phyloP scores from a whole-genome alignment of 2,329 filamentous ascomycete genomes.

The Xylaria sp. region DNA sequence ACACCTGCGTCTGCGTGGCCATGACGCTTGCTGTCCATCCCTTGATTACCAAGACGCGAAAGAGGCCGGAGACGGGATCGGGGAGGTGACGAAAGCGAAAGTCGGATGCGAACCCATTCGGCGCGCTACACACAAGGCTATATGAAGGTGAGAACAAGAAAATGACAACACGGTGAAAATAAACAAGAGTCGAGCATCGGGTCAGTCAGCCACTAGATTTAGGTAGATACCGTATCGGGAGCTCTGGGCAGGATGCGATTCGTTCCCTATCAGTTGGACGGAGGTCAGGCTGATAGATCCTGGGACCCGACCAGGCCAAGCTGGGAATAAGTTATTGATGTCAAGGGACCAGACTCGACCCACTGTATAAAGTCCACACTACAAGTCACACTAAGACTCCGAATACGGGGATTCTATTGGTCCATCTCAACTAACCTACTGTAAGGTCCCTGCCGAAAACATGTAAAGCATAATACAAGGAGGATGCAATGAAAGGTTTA shows the following conservation, averaged over 20 bases:
- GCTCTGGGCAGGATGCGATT: constrained; percentile 32
- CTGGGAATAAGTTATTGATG: constrained; percentile 4
- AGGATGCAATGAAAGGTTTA: neutral
- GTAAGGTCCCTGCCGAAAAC: neutral
- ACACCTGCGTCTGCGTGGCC: constrained; percentile 88
- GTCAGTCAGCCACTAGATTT: neutral
- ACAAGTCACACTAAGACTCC: neutral
- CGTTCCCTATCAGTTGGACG: constrained; percentile 26
- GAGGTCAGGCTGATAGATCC: constrained; percentile 32
- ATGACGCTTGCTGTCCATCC: constrained; percentile 52
- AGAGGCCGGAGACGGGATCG: constrained; percentile 12
- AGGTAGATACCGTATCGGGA: constrained; percentile 23
- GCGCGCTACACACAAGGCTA: constrained; percentile 6
- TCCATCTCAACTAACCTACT: neutral
- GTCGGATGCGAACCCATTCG: constrained; percentile 19
- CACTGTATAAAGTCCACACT: constrained; percentile 20
- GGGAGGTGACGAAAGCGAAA: constrained; percentile 9
- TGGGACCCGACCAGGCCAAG: constrained; percentile 14
- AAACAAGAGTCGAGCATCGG: neutral
- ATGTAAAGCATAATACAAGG: neutral
- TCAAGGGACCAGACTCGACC: constrained; percentile 22
- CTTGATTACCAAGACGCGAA: constrained; percentile 38
- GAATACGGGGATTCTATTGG: neutral
- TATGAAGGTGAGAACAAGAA: neutral
- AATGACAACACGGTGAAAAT: neutral